Evolutionary conservation across 345 rosid genomes (phyloP), one percentile per base, ranked within the genome.

Genomic region (Brassica napus): DNA sequence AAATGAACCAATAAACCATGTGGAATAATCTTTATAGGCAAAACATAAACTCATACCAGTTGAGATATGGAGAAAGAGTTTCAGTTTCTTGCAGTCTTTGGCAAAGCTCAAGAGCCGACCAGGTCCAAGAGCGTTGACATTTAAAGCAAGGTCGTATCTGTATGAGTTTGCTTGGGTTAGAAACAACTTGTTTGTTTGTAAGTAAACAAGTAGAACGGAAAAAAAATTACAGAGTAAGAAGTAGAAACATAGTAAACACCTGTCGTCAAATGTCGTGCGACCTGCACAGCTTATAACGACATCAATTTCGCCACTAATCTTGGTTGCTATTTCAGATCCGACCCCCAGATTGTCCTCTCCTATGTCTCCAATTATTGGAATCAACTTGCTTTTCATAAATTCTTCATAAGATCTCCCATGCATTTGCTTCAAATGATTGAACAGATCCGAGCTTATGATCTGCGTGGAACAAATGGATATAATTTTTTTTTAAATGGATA

Each of bases 221-320:
- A 9, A 39, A 39, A 2, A 39, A 39, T 34, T 44, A 11, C 54
- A 52, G 8, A 37, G 11, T 68, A 52, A 47, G 2, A 15, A 44
- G 42, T 28, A 35, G 44, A 44, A 60, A 23, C 34, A 62, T 6
- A 54, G 3, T n/a, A 65, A 72, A 49, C 23, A 71, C 79, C 75
- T 79, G 8, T 74, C 82, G 1, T 79, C 71, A 42, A 91, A 89
- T 68, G 85, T 87, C 35, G 94, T 89, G 70, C 86, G 88, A 14
- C 91, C 93, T 8, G 89, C 94, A 47, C 91, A 85, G 60, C 84
- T 92, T 18, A 92, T 84, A 28, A 92, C 84, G 6, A 90, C 82
- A 65, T 89, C 90, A 15, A 89, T 83, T 42, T 92, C 89, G 16
- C 74, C 77, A 18, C 79, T 88, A 71, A 85, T 85, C 82, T 4